Conservation (phyloP, 2,329 filamentous ascomycete genomes). For the Colletotrichum sp. region DNA sequence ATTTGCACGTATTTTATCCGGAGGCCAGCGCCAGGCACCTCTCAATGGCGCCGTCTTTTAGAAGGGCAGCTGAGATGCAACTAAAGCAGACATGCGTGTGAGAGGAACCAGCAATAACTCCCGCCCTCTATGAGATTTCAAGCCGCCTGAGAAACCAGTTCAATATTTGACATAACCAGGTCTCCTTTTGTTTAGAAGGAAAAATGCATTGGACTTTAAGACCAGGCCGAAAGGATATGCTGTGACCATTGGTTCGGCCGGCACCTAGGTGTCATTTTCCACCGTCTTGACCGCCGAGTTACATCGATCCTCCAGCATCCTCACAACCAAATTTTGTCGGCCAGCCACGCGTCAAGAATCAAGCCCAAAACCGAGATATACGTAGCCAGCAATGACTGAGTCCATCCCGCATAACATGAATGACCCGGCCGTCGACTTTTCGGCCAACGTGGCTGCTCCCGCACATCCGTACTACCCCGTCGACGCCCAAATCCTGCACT, state of each 20-base stretch:
- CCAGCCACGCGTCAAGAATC: neutral
- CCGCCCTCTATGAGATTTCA: neutral
- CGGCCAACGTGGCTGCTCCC: neutral
- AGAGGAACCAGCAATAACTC: neutral
- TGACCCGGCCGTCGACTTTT: neutral
- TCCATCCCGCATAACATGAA: neutral
- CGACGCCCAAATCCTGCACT: slow-evolving; percentile 46
- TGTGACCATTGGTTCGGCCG: neutral
- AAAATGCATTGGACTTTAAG: neutral
- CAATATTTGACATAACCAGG: neutral
- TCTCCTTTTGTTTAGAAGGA: too few relatives aligned
- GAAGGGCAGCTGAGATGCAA: neutral
- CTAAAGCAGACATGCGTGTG: neutral
- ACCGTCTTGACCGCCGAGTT: neutral
- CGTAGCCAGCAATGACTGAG: neutral
- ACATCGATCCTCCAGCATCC: neutral
- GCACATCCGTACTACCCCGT: slow-evolving; percentile 57
- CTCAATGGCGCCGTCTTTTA: neutral
- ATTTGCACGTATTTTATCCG: neutral
- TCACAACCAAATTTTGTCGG: neutral
- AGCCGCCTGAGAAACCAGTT: neutral
- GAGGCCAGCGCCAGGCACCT: neutral
- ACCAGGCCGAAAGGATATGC: neutral
- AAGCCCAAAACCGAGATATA: neutral
- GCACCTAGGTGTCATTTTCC: neutral